These are phyloP conservation scores for Mortierella claussenii DNA, from an alignment of 192 early-diverging fungal species.

Conservation along the genomic window DNA sequence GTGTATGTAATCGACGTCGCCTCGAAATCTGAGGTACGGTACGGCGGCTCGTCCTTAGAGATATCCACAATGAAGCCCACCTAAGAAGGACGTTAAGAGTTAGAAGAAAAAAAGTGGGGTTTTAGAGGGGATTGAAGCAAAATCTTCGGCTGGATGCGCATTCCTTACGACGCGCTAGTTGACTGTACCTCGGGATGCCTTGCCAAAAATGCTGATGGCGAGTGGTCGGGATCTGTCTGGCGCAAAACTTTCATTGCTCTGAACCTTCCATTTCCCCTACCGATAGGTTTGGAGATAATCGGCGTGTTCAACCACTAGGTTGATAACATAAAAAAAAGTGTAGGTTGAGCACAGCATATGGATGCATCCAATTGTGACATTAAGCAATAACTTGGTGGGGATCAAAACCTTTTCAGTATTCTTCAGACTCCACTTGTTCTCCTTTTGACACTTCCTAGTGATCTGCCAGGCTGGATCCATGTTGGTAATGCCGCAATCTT, in stretches of 20 bases:
- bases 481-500: conserved; percentile 58
- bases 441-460: conserved; percentile 56
- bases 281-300: conserved; percentile 53
- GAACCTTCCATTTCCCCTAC: conserved; percentile 53
- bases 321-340: not conserved
- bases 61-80: conserved; percentile 63
- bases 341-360: not conserved
- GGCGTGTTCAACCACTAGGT: conserved; percentile 60
- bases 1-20: conserved; percentile 61
- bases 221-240: conserved; percentile 64
- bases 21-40: conserved; percentile 64
- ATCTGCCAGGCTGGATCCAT: conserved; percentile 66
- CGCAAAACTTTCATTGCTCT: conserved; percentile 69
- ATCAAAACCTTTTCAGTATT: conserved; percentile 65
- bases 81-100: not conserved
- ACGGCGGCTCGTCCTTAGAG: conserved; percentile 61
- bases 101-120: not conserved
- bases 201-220: conserved; percentile 60
- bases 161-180: too few species aligned
- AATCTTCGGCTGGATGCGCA: too few species aligned
- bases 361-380: not conserved
- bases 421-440: conserved; percentile 71
- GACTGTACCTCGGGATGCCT: conserved; percentile 61
- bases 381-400: not conserved
- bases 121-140: not conserved